phyloP scores from a whole-genome alignment of 2,329 filamentous ascomycete genomes.

The Claviceps pusilla region DNA sequence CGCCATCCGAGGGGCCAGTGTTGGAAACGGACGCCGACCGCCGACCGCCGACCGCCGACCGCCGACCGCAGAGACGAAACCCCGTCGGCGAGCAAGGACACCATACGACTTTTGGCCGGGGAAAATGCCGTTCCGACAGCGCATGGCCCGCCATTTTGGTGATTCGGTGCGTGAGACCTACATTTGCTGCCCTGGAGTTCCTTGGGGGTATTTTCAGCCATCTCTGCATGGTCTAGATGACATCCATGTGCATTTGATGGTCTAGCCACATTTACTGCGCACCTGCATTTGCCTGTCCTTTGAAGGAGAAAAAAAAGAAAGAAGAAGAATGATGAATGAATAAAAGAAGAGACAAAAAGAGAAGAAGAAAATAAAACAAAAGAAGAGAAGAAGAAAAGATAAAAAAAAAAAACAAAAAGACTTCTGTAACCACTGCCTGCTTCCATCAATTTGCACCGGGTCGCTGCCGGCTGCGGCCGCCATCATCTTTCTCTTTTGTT shows the following conservation, averaged over 20 bases:
- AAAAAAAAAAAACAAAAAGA: no score
- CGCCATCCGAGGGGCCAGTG: not conserved
- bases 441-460: no score
- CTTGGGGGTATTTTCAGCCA: not conserved
- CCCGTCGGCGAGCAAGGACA: not conserved
- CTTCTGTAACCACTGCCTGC: not conserved
- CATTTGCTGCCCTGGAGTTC: no score
- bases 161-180: slow-evolving; percentile 25
- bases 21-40: not conserved
- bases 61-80: not conserved
- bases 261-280: not conserved
- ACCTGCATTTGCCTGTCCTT: not conserved
- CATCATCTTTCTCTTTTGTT: no score
- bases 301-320: no score
- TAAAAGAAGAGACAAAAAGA: no score
- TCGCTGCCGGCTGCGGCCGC: no score
- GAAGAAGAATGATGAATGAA: no score
- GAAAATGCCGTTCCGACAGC: slow-evolving; percentile 24
- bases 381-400: no score
- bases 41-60: no score
- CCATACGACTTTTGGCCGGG: not conserved
- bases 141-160: slow-evolving; percentile 32
- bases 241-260: not conserved
- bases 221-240: not conserved
- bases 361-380: no score